Evolutionary conservation across 768 basidiomycete species (phyloP), one percentile per base, ranked within the genome.

Genomic region (Lepiota venenata): DNA sequence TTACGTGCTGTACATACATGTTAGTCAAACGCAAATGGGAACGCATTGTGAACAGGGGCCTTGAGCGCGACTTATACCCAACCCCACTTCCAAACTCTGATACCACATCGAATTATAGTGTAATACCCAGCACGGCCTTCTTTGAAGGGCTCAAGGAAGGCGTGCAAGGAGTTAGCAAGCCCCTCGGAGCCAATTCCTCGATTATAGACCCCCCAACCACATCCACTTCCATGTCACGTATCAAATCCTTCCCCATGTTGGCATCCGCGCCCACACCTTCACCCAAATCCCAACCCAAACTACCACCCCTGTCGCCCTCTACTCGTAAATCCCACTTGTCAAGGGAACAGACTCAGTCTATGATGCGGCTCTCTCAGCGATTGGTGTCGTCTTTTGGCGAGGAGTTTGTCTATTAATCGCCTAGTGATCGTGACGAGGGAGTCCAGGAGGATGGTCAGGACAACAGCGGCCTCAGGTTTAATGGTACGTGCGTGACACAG

Each of bases 11-110:
- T 7, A 25, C 11, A 66, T 7, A 25, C 11, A 25, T 45, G 25
- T 3, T 59, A 85, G 84, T 93, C 46, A 93, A 93, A 73, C 80
- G 82, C 29, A 89, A n/a, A n/a, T n/a, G n/a, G n/a, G n/a, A n/a
- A n/a, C n/a, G n/a, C n/a, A n/a, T n/a, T n/a, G n/a, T n/a, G 41
- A 80, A 78, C 60, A 78, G 82, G 15, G 84, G 85, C 21, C 79
- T 85, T 59, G 77, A 78, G n/a, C 57, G 57, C 36, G 52, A 63
- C 64, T 25, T 59, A 66, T 9, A n/a, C 60, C 20, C 47, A 60
- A 16, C 27, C 67, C 25, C 54, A 7, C 40, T 51, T 18, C 42
- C 16, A 41, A n/a, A 25, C 35, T 18, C 14, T 32, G 27, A 35
- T 53, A 50, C 50, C 16, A 51, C 49, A 8, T 18, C 41, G 35